Conservation (phyloP, 257 asterid genomes). For the Solanum tarapatanum region DNA sequence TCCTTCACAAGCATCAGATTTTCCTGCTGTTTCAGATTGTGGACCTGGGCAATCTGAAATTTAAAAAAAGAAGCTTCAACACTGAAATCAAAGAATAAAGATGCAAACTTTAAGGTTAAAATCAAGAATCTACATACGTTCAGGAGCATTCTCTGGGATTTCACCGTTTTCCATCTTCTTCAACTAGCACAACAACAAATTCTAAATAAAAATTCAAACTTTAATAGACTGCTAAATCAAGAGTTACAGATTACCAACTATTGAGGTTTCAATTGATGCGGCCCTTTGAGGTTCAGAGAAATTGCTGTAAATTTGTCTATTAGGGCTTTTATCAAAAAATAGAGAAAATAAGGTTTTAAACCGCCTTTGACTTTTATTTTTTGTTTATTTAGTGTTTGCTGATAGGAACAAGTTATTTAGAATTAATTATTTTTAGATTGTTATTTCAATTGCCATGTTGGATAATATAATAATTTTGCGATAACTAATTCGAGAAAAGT, state of each 20-base stretch:
- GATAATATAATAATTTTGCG: no score
- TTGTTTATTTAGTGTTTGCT: no score
- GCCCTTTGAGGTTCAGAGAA: neutral
- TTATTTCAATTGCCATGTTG: no score
- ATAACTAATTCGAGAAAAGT: no score
- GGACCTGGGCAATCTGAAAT: conserved; percentile 80
- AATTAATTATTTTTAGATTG: no score
- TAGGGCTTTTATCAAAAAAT: neutral
- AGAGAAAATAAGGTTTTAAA: neutral
- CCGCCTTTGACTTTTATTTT: neutral
- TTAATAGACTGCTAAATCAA: no score
- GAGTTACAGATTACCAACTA: no score
- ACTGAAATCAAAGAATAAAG: neutral
- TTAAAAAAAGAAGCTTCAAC: neutral
- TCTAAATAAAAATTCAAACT: neutral
- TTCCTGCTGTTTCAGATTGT: conserved; percentile 76
- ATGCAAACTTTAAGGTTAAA: neutral
- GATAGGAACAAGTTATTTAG: neutral
- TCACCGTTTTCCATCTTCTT: conserved; percentile 27
- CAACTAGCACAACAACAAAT: neutral
- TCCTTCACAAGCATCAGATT: conserved; percentile 67
- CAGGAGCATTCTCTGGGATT: conserved; percentile 57
- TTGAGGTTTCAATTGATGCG: no score
- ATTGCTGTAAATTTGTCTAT: neutral
- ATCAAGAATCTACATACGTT: conserved; percentile 24